Percentiles rank a stretch among this genome's conserved stretches.
Conservation (phyloP, 2,329 filamentous ascomycete genomes). For the Pseudocercospora pini-densiflorae region DNA sequence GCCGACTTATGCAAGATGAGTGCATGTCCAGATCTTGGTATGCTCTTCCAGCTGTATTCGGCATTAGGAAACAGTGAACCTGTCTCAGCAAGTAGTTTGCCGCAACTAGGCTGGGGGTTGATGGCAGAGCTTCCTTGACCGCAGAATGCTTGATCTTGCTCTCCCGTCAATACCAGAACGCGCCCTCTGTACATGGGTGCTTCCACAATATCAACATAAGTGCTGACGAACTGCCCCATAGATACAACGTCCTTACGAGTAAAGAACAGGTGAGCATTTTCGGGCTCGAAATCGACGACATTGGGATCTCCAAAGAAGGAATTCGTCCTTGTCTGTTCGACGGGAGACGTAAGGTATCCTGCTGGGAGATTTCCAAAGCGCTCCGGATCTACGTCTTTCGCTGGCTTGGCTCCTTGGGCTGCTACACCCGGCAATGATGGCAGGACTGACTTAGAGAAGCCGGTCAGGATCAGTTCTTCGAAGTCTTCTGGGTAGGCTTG, state of each 20-base stretch:
- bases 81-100: conserved; percentile 18
- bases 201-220: conserved; percentile 14
- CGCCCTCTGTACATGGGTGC: conserved; percentile 18
- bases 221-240: conserved; percentile 23
- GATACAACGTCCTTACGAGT: conserved; percentile 21
- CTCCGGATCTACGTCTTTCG: conserved; percentile 15
- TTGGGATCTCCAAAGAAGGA: conserved; percentile 25
- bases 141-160: conserved; percentile 28
- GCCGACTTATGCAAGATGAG: conserved; percentile 19
- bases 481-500: conserved; percentile 20
- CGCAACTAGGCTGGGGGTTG: conserved; percentile 14
- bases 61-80: conserved; percentile 22
- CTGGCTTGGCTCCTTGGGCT: conserved; percentile 11
- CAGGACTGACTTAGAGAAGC: conserved; percentile 20
- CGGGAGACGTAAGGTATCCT: conserved; percentile 25
- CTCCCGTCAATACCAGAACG: conserved; percentile 24
- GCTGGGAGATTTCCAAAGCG: conserved; percentile 17
- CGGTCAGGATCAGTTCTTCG: conserved; percentile 24
- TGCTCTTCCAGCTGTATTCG: conserved; percentile 22
- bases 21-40: conserved; percentile 20
- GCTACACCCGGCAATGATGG: conserved; percentile 22
- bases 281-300: conserved; percentile 23
- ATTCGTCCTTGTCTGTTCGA: conserved; percentile 19
- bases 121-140: conserved; percentile 23
- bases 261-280: conserved; percentile 19